A percentile compares a stretch with the other conserved stretches of the same genome.
These are phyloP conservation scores for Neurospora intermedia DNA, from an alignment of 495 filamentous ascomycete genomes.

Conservation along the genomic window DNA sequence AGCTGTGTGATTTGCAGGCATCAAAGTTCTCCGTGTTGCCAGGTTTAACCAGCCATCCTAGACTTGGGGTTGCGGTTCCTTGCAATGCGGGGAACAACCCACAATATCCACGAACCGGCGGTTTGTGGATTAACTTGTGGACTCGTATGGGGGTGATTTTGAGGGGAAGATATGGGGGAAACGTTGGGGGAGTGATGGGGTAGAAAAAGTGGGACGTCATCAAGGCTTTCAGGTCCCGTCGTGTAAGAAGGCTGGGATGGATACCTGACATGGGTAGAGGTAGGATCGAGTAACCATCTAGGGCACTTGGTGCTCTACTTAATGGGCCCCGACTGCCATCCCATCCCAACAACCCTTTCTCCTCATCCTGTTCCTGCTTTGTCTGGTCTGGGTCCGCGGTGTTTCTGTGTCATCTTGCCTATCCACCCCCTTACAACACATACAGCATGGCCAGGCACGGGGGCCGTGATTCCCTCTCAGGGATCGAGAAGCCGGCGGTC, in stretches of 20 bases:
- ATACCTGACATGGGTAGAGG: not conserved
- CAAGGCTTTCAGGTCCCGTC: not conserved
- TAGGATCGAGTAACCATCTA: not conserved
- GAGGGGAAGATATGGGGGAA: not conserved
- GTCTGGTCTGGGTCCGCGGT: not conserved
- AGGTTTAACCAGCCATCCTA: not conserved
- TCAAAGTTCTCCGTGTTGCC: not conserved
- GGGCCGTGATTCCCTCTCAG: not conserved
- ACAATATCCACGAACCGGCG: not conserved
- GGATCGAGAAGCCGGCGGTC: not conserved
- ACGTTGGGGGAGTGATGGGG: not conserved
- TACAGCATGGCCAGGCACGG: not conserved
- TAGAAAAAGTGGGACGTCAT: not conserved
- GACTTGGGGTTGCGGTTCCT: not conserved
- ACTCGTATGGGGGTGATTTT: not conserved
- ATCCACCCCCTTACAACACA: not conserved
- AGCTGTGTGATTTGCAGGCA: not conserved
- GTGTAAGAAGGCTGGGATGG: not conserved
- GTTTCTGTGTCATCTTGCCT: not conserved
- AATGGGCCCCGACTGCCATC: not conserved
- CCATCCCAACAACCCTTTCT: not conserved
- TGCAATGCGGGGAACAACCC: not conserved
- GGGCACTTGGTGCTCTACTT: not conserved
- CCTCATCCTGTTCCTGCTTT: not conserved
- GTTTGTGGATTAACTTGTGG: not conserved